These are phyloP conservation scores for Fusarium stilboides DNA, from an alignment of 2,329 filamentous ascomycete genomes.

Conservation along the genomic window DNA sequence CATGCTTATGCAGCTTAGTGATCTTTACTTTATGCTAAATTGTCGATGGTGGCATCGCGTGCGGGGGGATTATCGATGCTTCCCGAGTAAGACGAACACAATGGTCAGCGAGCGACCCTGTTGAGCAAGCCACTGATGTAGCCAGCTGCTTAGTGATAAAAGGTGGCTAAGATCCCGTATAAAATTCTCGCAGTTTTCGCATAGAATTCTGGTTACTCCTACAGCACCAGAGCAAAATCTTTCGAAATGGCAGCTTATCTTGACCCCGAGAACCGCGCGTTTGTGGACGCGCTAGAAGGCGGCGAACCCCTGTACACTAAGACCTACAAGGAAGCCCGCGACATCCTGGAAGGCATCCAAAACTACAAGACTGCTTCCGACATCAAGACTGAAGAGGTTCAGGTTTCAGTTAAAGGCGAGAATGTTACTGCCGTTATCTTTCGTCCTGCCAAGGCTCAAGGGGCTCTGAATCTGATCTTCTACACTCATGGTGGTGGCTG, in stretches of 20 bases:
- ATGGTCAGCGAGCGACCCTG: background rate
- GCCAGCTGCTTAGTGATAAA: background rate
- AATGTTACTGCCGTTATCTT: slow-evolving; percentile 16
- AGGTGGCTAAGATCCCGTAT: background rate
- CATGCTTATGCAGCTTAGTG: slow-evolving; percentile 25
- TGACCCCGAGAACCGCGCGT: slow-evolving; percentile 24
- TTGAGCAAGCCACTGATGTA: background rate
- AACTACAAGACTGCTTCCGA: slow-evolving; percentile 16
- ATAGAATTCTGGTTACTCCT: no score
- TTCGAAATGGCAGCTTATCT: slow-evolving; percentile 24
- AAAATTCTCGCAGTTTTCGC: background rate
- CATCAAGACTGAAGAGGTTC: slow-evolving; percentile 5
- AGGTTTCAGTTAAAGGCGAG: slow-evolving; percentile 15
- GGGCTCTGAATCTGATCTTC: slow-evolving; percentile 32
- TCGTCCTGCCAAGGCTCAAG: slow-evolving; percentile 3
- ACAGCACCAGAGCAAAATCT: background rate
- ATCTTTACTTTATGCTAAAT: slow-evolving; percentile 2
- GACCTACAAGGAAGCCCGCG: slow-evolving; percentile 27
- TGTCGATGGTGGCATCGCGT: background rate
- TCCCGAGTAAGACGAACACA: background rate
- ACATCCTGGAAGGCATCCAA: slow-evolving; percentile 29
- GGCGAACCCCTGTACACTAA: slow-evolving; percentile 32
- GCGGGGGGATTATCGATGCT: background rate
- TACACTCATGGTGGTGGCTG: slow-evolving; percentile 35
- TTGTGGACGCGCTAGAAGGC: slow-evolving; percentile 15